Base-by-base conservation (phyloP, 176 grass and related monocot genomes). In the Musa schizocarpa region DNA sequence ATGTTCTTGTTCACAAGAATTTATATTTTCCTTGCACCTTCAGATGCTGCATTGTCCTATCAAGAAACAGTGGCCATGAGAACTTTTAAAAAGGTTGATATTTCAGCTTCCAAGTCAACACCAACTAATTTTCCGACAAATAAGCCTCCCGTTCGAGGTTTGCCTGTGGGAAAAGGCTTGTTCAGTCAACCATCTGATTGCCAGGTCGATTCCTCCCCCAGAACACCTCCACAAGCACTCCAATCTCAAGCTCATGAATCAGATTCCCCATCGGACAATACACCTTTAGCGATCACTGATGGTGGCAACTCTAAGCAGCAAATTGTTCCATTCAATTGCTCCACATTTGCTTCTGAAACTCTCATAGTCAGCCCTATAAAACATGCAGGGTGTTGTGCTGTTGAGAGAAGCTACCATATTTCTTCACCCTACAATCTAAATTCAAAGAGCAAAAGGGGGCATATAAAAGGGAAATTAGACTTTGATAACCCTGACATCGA, bases 341-440 rank as follows among this genome's bases (percentile, higher is more conserved):
- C 93, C 52, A 83, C 92, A 20, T 63, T 97, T 83, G 90, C 93
- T 68, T 96, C 89, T 59, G 82, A 92, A 82, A 92, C 83, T 54
- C 79, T 96, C 50, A 92, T 90, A 8, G 81, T 90, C 58, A 97
- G 93, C 23, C 93, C 93, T 79, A 81, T 90, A n/a, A 92, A 97
- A 86, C 75, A 89, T 13, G 70, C 72, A 12, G 27, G 85, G 71
- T 92, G 90, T 26, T 97, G 87, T 62, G 78, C 93, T 57, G 85
- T 97, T 19, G 93, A 90, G 81, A 85, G 93, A 61, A 97, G 85
- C 56, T 97, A 88, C 80, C 90, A 87, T 77, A 83, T 97, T 71
- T 88, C 83, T 80, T 92, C 93, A 21, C 93, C 93, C 12, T 80
- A 82, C 51, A 92, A 92, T 77, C 52, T 83, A 34, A 81, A 74